Evolutionary conservation across 805 yeast species (phyloP), one percentile per base, ranked within the genome.

Genomic region (Saccharomycopsis sp.): DNA sequence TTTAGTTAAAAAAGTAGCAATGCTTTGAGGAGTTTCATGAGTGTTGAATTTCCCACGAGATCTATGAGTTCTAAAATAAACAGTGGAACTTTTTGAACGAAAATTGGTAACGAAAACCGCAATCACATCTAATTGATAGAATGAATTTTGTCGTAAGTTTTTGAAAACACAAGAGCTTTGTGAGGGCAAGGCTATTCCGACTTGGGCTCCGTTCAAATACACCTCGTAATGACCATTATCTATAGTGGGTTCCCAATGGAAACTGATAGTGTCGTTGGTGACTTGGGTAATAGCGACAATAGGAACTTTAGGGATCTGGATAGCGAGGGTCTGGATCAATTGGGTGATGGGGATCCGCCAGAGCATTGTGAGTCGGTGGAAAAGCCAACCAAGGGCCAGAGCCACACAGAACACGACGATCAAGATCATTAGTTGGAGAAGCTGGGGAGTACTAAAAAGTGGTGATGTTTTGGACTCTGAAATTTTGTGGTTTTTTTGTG

Each of bases 71-170:
- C 36, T 40, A 17, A 41, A 39, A 32, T 37, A 46, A 31, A 46
- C 35, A 18, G 46, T 25, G 13, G 37, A 29, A 15, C 39, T 30
- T 31, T 44, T 46, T 2, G 43, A 34, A 28, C 33, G 34, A 40
- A 40, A 46, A 27, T 36, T 32, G 4, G 42, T 27, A 2, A 26
- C 39, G 14, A 25, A 14, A 8, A 40, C 34, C 4, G 49, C 45
- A 15, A 44, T 28, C 3, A 46, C 39, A 28, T 46, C 49, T 5
- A 46, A 33, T 34, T 46, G 49, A 25, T 46, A 46, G 17, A 35
- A 41, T 6, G 42, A 38, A 21, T 41, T 43, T n/a, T 41, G 43
- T 17, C 27, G 17, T 21, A 46, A 32, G 23, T 39, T 38, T 14
- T 30, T 12, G 9, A 46, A 19, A 9, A 44, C 44, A 26, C 47